Conservation (phyloP, 2,329 filamentous ascomycete genomes). For the Alternaria conjuncta region DNA sequence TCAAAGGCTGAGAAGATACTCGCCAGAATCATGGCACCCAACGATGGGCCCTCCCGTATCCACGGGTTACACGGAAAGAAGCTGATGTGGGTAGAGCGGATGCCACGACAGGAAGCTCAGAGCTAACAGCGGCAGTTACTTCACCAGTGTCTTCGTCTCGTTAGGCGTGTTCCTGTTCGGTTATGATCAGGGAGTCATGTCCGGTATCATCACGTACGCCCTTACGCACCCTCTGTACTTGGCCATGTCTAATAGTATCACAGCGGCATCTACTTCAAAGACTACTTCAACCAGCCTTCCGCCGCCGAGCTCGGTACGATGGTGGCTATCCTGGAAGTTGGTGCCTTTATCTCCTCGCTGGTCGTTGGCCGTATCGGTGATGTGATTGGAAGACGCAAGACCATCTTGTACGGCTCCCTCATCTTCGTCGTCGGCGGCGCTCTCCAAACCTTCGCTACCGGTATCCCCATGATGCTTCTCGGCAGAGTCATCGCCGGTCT, state of each 20-base stretch:
- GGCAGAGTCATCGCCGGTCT: constrained; percentile 59
- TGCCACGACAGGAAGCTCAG: not conserved
- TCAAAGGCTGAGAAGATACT: constrained; percentile 73
- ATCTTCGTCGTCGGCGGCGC: constrained; percentile 86
- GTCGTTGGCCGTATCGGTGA: constrained; percentile 88
- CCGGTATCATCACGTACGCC: constrained; percentile 72
- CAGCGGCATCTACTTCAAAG: constrained; percentile 85
- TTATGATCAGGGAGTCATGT: constrained; percentile 92
- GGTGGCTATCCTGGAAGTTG: constrained; percentile 95
- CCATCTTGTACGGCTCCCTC: constrained; percentile 91
- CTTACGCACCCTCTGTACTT: constrained; percentile 24
- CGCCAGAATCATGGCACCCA: constrained; percentile 83
- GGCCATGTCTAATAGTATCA: constrained; percentile 35
- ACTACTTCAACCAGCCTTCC: constrained; percentile 90
- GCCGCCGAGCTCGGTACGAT: constrained; percentile 91
- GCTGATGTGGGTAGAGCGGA: constrained; percentile 70
- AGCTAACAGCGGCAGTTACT: constrained; percentile 69
- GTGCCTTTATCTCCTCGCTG: constrained; percentile 88
- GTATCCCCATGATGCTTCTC: constrained; percentile 84
- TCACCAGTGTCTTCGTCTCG: constrained; percentile 90
- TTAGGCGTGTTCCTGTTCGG: constrained; percentile 88
- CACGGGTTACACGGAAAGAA: constrained; percentile 96
- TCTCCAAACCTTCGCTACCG: constrained; percentile 79
- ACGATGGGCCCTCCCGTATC: constrained; percentile 72
- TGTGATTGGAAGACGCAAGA: constrained; percentile 84